Percentiles rank a stretch among this genome's conserved stretches.
These are phyloP conservation scores for Thozetella sp. DNA, from an alignment of 495 filamentous ascomycete species.

Conservation along the genomic window DNA sequence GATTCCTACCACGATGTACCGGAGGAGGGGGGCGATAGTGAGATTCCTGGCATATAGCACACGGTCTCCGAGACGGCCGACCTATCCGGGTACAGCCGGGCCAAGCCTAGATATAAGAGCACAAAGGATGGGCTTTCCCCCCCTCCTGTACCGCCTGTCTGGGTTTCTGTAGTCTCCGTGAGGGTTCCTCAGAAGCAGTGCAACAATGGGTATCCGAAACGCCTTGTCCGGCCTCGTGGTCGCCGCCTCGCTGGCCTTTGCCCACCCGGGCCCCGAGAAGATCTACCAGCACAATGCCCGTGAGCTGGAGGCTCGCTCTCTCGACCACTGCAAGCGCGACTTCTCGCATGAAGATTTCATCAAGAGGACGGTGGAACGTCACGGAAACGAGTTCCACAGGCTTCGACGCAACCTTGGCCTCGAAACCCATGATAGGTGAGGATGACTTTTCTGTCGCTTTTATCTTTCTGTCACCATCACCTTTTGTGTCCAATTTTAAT, in stretches of 20 bases:
- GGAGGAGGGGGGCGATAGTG: too few relatives aligned
- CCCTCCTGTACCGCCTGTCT: neutral
- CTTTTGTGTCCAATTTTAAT: too few relatives aligned
- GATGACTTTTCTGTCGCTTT: too few relatives aligned
- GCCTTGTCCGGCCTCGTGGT: conserved; percentile 22
- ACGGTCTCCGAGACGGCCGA: neutral
- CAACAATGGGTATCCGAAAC: conserved; percentile 24
- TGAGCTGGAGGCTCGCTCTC: conserved; percentile 24
- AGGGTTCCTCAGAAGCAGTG: neutral
- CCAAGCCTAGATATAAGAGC: neutral
- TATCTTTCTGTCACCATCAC: too few relatives aligned
- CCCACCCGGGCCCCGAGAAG: conserved; percentile 28
- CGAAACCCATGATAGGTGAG: conserved; percentile 13
- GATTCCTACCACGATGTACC: too few relatives aligned
- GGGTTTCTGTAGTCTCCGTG: neutral
- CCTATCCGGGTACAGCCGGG: neutral
- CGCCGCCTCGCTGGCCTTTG: conserved; percentile 22
- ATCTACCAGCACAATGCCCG: conserved; percentile 20
- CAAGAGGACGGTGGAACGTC: conserved; percentile 25
- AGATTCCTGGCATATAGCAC: neutral
- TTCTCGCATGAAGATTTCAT: conserved; percentile 28
- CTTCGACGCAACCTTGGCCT: conserved; percentile 18
- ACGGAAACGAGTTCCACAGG: conserved; percentile 23
- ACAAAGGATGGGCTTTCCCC: neutral
- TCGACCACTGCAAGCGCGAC: conserved; percentile 27